Conservation (phyloP, 495 filamentous ascomycete genomes). For the Schizothecium vesticola region DNA sequence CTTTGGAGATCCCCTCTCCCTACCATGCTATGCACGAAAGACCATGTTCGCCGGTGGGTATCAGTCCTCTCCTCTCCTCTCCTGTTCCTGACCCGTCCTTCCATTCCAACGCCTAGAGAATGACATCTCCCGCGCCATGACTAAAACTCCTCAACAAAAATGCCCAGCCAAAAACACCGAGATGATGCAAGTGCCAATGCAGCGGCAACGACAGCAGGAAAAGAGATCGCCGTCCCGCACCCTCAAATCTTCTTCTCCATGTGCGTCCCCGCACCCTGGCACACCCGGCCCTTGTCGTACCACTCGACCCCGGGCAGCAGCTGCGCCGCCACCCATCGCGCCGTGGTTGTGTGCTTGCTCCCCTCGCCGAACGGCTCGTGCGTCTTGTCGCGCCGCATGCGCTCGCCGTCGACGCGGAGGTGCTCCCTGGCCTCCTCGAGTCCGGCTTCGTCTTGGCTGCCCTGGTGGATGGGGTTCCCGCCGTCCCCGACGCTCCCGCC, state of each 20-base stretch:
- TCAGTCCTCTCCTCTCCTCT: neutral
- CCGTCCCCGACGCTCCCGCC: neutral
- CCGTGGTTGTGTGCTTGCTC: slow-evolving; percentile 65
- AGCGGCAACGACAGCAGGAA: neutral
- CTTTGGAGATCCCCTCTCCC: neutral
- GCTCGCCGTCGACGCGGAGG: neutral
- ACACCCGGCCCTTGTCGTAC: slow-evolving; percentile 46
- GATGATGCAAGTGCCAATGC: neutral
- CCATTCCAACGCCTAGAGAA: neutral
- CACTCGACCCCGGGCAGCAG: slow-evolving; percentile 49
- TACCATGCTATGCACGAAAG: neutral
- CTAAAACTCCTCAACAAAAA: neutral
- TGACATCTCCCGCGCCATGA: neutral
- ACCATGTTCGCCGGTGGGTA: neutral
- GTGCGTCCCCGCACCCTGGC: slow-evolving; percentile 44
- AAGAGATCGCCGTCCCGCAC: neutral
- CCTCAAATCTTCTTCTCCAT: slow-evolving; percentile 7
- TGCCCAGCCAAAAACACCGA: neutral
- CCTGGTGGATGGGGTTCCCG: neutral
- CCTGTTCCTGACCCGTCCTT: neutral
- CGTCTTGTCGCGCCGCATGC: slow-evolving; percentile 28
- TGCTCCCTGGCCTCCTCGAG: slow-evolving; percentile 23
- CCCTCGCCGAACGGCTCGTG: slow-evolving; percentile 50
- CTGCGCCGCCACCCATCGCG: slow-evolving; percentile 62
- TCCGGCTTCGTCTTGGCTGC: neutral